Conservation (phyloP, 768 basidiomycete genomes). For the Rhizopogon vulgaris region DNA sequence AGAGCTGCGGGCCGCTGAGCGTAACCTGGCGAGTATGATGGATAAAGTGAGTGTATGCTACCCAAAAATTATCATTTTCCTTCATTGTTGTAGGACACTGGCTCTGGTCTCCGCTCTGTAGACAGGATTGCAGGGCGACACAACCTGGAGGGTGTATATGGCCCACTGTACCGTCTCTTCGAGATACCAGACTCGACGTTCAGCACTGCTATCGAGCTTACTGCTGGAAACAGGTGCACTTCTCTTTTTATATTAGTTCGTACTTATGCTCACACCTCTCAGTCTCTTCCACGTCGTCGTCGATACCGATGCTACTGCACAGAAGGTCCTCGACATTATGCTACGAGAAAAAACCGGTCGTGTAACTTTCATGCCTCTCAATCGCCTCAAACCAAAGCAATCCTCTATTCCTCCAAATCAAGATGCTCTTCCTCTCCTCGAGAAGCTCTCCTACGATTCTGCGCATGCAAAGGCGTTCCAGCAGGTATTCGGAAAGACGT, state of each 20-base stretch:
- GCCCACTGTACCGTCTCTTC: conserved; percentile 90
- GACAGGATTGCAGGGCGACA: conserved; percentile 76
- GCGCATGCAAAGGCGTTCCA: conserved; percentile 79
- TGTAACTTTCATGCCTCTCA: conserved; percentile 97
- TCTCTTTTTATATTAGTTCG: not conserved
- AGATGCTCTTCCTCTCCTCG: conserved; percentile 75
- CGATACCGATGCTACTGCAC: conserved; percentile 92
- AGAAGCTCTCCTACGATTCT: conserved; percentile 73
- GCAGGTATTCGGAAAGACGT: conserved; percentile 96
- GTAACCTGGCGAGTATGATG: conserved; percentile 84
- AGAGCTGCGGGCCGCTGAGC: conserved; percentile 76
- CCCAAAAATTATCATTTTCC: not conserved
- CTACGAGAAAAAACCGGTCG: conserved; percentile 88
- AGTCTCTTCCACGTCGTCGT: conserved; percentile 98
- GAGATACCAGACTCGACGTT: conserved; percentile 84
- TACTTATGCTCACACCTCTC: conserved; percentile 10
- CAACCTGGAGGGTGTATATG: conserved; percentile 79
- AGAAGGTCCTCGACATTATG: conserved; percentile 89
- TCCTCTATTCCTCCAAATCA: conserved; percentile 58
- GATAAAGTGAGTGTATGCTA: conserved; percentile 61
- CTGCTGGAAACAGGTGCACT: conserved; percentile 85
- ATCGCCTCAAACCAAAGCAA: conserved; percentile 80
- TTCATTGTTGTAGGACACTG: conserved; percentile 65
- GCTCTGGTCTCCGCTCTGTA: conserved; percentile 79
- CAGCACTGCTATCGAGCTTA: conserved; percentile 89